A percentile compares a stretch with the other conserved stretches of the same genome.
Evolutionary conservation across 2,329 filamentous ascomycete species (phyloP).

Genomic region (Colletotrichum sp.): DNA sequence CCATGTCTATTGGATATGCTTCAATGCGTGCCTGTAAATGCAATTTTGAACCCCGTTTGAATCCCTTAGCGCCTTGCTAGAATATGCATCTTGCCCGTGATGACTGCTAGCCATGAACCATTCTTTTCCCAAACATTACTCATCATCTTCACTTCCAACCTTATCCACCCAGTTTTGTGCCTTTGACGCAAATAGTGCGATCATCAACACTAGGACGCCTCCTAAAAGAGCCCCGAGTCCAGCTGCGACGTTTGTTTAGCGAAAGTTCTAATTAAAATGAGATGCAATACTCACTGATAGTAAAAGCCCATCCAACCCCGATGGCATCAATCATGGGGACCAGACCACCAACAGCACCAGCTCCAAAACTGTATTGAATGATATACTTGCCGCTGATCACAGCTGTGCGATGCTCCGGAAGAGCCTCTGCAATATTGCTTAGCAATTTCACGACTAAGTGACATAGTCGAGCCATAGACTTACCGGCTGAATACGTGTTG

Average conservation of each 20-base stretch:
- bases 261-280: neutral
- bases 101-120: neutral
- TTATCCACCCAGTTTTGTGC: slow-evolving; percentile 12
- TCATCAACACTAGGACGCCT: slow-evolving; percentile 4
- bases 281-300: slow-evolving; percentile 31
- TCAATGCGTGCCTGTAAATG: neutral
- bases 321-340: slow-evolving; percentile 56
- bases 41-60: neutral
- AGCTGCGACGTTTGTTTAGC: neutral
- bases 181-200: slow-evolving; percentile 9
- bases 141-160: neutral
- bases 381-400: slow-evolving; percentile 24
- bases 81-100: neutral
- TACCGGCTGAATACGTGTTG: slow-evolving; percentile 45
- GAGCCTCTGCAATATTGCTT: slow-evolving; percentile 10
- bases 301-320: slow-evolving; percentile 58
- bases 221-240: neutral
- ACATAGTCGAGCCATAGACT: neutral
- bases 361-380: slow-evolving; percentile 23
- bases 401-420: slow-evolving; percentile 17
- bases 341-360: slow-evolving; percentile 55
- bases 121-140: neutral
- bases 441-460: neutral
- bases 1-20: neutral
- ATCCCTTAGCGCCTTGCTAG: neutral